Percentiles rank a stretch among this genome's conserved stretches.
Conservation (phyloP, 1,139 yeast species). For the Candida tetrigidarum region DNA sequence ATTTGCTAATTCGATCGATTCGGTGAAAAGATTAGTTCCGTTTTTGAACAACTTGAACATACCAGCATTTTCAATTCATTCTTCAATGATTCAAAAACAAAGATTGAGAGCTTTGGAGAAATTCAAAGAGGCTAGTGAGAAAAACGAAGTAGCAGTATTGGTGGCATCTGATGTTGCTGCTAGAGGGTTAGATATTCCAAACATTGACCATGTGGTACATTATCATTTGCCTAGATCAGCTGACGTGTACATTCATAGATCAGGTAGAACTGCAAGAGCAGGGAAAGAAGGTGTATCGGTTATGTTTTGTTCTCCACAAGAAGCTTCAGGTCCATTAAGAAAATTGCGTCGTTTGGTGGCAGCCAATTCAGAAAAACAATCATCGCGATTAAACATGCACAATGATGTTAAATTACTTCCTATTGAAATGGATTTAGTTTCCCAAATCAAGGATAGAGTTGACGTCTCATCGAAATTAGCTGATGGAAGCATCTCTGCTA, state of each 20-base stretch:
- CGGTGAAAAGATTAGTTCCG: slow-evolving; percentile 86
- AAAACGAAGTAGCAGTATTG: slow-evolving; percentile 64
- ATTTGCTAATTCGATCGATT: slow-evolving; percentile 92
- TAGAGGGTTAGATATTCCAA: slow-evolving; percentile 93
- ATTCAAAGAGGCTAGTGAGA: slow-evolving; percentile 58
- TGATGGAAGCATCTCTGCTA: slow-evolving; percentile 63
- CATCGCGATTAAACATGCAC: slow-evolving; percentile 30
- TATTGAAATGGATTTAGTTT: slow-evolving; percentile 72
- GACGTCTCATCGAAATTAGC: slow-evolving; percentile 73
- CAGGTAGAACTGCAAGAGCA: slow-evolving; percentile 98
- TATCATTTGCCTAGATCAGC: slow-evolving; percentile 96
- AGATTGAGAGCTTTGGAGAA: slow-evolving; percentile 84
- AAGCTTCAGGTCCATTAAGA: slow-evolving; percentile 83
- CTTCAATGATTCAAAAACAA: slow-evolving; percentile 95
- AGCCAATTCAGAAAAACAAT: slow-evolving; percentile 27
- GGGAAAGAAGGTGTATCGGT: slow-evolving; percentile 93
- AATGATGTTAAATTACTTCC: slow-evolving; percentile 76
- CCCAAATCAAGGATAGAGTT: slow-evolving; percentile 73
- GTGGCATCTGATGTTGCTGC: slow-evolving; percentile 99
- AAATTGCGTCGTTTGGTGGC: slow-evolving; percentile 72
- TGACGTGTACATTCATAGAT: slow-evolving; percentile 92
- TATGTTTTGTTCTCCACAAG: slow-evolving; percentile 91
- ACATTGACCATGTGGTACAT: slow-evolving; percentile 92
- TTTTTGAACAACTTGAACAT: slow-evolving; percentile 70
- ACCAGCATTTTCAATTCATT: slow-evolving; percentile 83